Evolutionary conservation across 768 basidiomycete species (phyloP).

Genomic region (Austroboletus eburneus): DNA sequence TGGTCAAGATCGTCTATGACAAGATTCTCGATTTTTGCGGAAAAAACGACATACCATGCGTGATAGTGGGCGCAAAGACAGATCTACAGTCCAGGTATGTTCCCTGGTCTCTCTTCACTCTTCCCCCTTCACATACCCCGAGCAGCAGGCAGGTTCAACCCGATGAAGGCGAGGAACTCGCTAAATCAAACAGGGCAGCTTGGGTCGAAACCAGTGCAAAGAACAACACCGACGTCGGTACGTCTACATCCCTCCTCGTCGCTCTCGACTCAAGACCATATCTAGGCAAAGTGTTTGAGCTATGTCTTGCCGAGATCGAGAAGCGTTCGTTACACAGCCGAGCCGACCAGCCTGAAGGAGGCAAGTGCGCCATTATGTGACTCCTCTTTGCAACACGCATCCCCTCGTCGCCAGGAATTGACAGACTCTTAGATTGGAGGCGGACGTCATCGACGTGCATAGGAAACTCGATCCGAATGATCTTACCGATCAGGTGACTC

Average conservation of each 20-base stretch:
- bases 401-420: no score
- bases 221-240: slow-evolving; percentile 82
- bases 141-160: slow-evolving; percentile 67
- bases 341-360: slow-evolving; percentile 38
- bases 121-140: slow-evolving; percentile 32
- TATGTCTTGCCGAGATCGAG: slow-evolving; percentile 81
- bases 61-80: slow-evolving; percentile 90
- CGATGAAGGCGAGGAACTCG: slow-evolving; percentile 70
- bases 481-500: background rate
- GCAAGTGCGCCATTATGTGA: slow-evolving; percentile 56
- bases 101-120: no score
- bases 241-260: slow-evolving; percentile 33
- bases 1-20: slow-evolving; percentile 90
- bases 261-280: background rate
- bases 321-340: slow-evolving; percentile 56
- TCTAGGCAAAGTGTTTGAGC: slow-evolving; percentile 77
- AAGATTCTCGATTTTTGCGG: slow-evolving; percentile 90
- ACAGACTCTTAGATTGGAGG: no score
- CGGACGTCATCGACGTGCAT: no score
- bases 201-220: slow-evolving; percentile 91
- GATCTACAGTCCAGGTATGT: slow-evolving; percentile 76
- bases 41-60: slow-evolving; percentile 80
- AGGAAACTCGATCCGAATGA: background rate
- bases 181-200: slow-evolving; percentile 65
- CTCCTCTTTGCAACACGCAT: slow-evolving; percentile 8